Evolutionary conservation across 148 eudicot genomes (phyloP).

Genomic region (Drosera capensis): DNA sequence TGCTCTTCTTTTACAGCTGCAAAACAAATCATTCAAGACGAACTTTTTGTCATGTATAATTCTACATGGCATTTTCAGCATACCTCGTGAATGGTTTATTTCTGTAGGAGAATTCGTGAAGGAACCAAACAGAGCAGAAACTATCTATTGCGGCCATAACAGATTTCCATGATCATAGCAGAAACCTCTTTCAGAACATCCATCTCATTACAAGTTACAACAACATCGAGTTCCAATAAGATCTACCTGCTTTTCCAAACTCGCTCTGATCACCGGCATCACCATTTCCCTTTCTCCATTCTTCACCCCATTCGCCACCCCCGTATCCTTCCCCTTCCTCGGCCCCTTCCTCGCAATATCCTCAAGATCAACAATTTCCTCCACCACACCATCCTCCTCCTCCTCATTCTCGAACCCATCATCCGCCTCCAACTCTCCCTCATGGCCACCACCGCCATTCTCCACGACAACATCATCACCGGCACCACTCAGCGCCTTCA

Average conservation of each 20-base stretch:
- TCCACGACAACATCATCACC: slow-evolving; percentile 28
- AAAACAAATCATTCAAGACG: no score
- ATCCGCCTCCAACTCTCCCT: slow-evolving; percentile 16
- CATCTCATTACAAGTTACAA: neutral
- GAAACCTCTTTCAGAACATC: neutral
- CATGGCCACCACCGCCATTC: slow-evolving; percentile 9
- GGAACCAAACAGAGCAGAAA: no score
- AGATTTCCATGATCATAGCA: no score
- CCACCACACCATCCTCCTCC: slow-evolving; percentile 22
- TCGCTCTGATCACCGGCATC: slow-evolving; percentile 78
- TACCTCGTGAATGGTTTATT: no score
- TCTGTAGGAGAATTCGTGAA: no score
- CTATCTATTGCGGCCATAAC: no score
- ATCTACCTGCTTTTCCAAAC: slow-evolving; percentile 72
- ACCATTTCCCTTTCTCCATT: slow-evolving; percentile 79
- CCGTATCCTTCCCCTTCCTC: slow-evolving; percentile 24
- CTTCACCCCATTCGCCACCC: slow-evolving; percentile 32
- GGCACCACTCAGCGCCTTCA: slow-evolving; percentile 44
- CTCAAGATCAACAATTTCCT: slow-evolving; percentile 70
- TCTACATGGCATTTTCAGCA: no score
- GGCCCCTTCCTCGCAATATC: slow-evolving; percentile 91
- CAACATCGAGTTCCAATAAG: neutral
- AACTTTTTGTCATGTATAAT: no score
- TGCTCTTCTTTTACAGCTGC: slow-evolving; percentile 73
- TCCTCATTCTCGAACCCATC: slow-evolving; percentile 32